Conservation (phyloP, 2,329 filamentous ascomycete species). For the Ophioceras dolichostomum region DNA sequence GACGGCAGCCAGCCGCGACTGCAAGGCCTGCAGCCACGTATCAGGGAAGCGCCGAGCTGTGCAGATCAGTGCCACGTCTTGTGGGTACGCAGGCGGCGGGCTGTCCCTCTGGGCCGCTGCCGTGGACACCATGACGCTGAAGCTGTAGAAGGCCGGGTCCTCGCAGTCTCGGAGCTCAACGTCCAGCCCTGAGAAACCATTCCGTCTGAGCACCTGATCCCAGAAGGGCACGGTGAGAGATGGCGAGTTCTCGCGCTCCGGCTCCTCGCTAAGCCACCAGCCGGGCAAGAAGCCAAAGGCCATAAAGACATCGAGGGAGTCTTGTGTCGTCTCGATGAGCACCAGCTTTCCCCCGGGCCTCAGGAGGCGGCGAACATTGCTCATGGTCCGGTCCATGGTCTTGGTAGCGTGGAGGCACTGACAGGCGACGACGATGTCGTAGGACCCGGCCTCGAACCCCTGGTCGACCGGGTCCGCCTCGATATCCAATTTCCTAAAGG, state of each 20-base stretch:
- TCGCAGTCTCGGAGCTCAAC: constrained; percentile 11
- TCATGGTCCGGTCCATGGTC: constrained; percentile 11
- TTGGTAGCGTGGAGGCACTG: constrained; percentile 19
- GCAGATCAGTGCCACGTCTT: too few species aligned
- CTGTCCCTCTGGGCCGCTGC: constrained; percentile 2
- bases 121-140: constrained; percentile 11
- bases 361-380: constrained; percentile 12
- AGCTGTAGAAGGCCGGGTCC: constrained; percentile 10
- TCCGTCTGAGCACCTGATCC: constrained; percentile 12
- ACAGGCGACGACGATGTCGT: constrained; percentile 21
- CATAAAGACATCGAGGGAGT: background rate
- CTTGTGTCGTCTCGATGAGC: constrained; percentile 5
- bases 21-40: too few species aligned
- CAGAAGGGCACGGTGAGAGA: constrained; percentile 5
- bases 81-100: too few species aligned
- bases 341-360: constrained; percentile 21
- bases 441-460: constrained; percentile 16
- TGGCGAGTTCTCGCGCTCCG: constrained; percentile 1
- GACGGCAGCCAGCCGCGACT: too few species aligned
- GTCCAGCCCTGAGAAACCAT: constrained; percentile 12
- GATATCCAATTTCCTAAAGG: constrained; percentile 14
- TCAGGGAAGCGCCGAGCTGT: too few species aligned
- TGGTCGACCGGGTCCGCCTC: constrained; percentile 17
- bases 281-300: constrained; percentile 3
- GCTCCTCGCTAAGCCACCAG: constrained; percentile 2